These are phyloP conservation scores for Suillus clintonianus DNA, from an alignment of 768 basidiomycete genomes.

Conservation along the genomic window DNA sequence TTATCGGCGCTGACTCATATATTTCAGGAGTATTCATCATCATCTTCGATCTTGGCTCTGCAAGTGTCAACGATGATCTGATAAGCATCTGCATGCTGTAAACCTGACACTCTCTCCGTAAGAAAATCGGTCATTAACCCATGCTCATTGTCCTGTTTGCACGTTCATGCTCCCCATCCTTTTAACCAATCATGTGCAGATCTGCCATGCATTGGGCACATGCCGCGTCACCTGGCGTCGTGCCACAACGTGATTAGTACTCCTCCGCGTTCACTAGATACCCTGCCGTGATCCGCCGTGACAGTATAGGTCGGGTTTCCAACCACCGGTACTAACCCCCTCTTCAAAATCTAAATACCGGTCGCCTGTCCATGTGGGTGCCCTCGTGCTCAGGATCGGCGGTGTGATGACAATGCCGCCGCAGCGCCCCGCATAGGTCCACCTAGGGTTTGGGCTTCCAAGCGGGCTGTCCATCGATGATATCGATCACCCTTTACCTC, in stretches of 20 bases:
- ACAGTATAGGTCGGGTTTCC: constrained; percentile 4
- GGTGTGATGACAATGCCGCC: not conserved
- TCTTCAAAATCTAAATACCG: constrained; percentile 13
- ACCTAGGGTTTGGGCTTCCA: not conserved
- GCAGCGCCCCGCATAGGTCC: constrained; percentile 11
- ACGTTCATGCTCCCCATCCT: not conserved
- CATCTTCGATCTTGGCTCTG: constrained; percentile 16
- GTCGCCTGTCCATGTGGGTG: constrained; percentile 28
- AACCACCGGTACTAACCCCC: constrained; percentile 17
- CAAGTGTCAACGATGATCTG: constrained; percentile 9
- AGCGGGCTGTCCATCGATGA: constrained; percentile 1
- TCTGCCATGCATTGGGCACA: constrained; percentile 4
- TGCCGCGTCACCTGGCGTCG: not conserved
- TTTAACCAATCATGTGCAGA: not conserved
- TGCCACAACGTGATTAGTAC: constrained; percentile 1
- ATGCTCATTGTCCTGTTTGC: constrained; percentile 1
- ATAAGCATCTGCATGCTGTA: constrained; percentile 4
- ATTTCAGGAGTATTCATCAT: not conserved
- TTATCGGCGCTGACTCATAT: not conserved
- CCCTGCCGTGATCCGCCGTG: constrained; percentile 1
- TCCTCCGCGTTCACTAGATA: no score
- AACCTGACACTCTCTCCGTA: no score
- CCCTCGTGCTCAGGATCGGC: constrained; percentile 24
- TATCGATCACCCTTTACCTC: constrained; percentile 4
- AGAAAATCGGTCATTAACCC: constrained; percentile 24